phyloP scores from a whole-genome alignment of 495 filamentous ascomycete genomes.

The Aspergillus haitiensis region DNA sequence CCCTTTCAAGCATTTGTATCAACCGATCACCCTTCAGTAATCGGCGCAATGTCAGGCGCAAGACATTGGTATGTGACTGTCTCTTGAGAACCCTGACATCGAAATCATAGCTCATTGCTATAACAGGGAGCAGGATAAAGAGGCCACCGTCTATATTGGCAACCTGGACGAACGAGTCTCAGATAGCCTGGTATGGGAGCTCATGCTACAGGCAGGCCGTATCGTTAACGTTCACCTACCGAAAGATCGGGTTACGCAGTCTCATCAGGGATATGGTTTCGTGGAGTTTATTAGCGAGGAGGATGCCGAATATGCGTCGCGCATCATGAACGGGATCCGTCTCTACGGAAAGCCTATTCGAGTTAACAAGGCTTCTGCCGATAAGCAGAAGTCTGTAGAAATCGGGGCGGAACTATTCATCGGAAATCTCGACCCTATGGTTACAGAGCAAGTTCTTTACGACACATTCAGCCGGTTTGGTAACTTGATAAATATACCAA shows the following conservation, averaged over 20 bases:
- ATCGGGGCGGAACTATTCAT: slow-evolving; percentile 97
- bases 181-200: slow-evolving; percentile 89
- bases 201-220: slow-evolving; percentile 95
- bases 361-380: slow-evolving; percentile 94
- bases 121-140: slow-evolving; percentile 94
- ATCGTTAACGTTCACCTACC: slow-evolving; percentile 97
- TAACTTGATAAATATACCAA: slow-evolving; percentile 76
- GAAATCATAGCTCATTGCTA: background rate
- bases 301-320: slow-evolving; percentile 94
- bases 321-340: slow-evolving; percentile 94
- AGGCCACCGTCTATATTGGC: slow-evolving; percentile 96
- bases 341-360: slow-evolving; percentile 93
- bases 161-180: slow-evolving; percentile 96
- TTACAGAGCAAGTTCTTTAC: slow-evolving; percentile 94
- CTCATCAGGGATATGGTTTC: slow-evolving; percentile 97
- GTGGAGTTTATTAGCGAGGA: slow-evolving; percentile 96
- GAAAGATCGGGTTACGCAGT: slow-evolving; percentile 94
- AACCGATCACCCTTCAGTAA: slow-evolving; percentile 11
- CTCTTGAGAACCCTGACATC: background rate
- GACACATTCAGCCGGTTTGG: slow-evolving; percentile 97
- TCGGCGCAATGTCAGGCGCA: slow-evolving; percentile 63
- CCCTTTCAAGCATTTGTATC: slow-evolving; percentile 1
- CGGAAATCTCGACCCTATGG: slow-evolving; percentile 92
- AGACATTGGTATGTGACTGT: slow-evolving; percentile 68
- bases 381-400: slow-evolving; percentile 95